Percentiles rank a stretch among this genome's conserved stretches.
These are phyloP conservation scores for Lentinus polychrous DNA, from an alignment of 1,284 basidiomycete species.

Conservation along the genomic window DNA sequence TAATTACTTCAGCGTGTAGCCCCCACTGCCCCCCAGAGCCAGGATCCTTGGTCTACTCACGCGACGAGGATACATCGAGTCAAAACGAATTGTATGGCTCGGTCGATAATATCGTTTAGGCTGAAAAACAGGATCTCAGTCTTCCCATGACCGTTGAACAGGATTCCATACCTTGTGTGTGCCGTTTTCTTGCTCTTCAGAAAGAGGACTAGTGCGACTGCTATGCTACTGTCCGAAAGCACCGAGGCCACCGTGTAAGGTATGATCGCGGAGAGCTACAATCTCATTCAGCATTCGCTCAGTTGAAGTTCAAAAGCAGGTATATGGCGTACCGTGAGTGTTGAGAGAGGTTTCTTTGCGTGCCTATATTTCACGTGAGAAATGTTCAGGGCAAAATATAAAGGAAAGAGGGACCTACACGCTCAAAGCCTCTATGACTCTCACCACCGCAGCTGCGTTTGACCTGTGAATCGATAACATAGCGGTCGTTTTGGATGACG, in stretches of 20 bases:
- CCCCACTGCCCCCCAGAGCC: too few species aligned
- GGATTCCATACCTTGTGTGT: not conserved
- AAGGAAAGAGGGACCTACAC: not conserved
- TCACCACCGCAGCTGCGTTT: slow-evolving; percentile 1
- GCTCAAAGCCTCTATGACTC: slow-evolving; percentile 2
- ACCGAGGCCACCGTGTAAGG: slow-evolving; percentile 5
- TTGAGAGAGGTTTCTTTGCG: not conserved
- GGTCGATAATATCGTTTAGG: slow-evolving; percentile 2
- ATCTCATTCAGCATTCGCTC: not conserved
- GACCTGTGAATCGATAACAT: not conserved
- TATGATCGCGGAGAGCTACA: slow-evolving; percentile 2
- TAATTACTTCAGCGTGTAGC: too few species aligned
- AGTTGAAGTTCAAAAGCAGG: not conserved
- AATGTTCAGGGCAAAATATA: not conserved
- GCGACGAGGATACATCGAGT: slow-evolving; percentile 4
- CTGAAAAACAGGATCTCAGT: not conserved
- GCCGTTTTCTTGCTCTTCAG: not conserved
- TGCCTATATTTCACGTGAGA: not conserved
- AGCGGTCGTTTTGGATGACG: not conserved
- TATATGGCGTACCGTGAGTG: not conserved
- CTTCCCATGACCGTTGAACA: not conserved
- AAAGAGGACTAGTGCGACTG: slow-evolving; percentile 1
- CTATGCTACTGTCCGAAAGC: not conserved
- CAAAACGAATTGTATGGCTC: slow-evolving; percentile 1
- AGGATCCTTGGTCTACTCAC: not conserved